Conservation (phyloP, 2,329 filamentous ascomycete species). For the Neurospora sp. region DNA sequence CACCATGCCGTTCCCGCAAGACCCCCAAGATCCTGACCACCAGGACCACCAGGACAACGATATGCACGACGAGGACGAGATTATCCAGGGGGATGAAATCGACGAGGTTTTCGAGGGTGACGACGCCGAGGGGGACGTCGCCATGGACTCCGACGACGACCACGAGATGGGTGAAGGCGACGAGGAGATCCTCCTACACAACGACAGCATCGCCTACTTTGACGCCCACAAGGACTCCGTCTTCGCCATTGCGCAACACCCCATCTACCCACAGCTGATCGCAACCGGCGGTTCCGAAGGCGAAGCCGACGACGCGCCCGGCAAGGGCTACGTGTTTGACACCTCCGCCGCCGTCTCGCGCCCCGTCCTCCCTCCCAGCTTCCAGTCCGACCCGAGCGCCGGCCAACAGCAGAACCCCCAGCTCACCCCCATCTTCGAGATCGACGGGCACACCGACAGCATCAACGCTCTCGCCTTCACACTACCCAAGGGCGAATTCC, state of each 20-base stretch:
- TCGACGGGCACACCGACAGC: constrained; percentile 88
- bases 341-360: constrained; percentile 51
- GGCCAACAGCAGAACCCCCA: constrained; percentile 35
- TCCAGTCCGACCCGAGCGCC: constrained; percentile 54
- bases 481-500: constrained; percentile 68
- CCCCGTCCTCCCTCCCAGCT: constrained; percentile 60
- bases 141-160: constrained; percentile 65
- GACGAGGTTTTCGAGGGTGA: constrained; percentile 55
- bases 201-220: constrained; percentile 90
- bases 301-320: constrained; percentile 49
- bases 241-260: constrained; percentile 92
- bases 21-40: constrained; percentile 21
- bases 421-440: constrained; percentile 56
- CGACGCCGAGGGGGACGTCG: constrained; percentile 49
- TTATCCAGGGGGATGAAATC: constrained; percentile 68
- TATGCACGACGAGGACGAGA: constrained; percentile 56
- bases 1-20: background rate
- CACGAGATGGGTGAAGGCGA: constrained; percentile 34
- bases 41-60: constrained; percentile 33
- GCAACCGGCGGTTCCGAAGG: constrained; percentile 73
- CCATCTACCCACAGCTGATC: constrained; percentile 64
- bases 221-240: constrained; percentile 84
- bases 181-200: constrained; percentile 70
- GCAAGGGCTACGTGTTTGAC: constrained; percentile 81
- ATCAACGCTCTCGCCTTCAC: constrained; percentile 84